Percentiles rank a stretch among this genome's conserved stretches.
phyloP scores from a whole-genome alignment of 1,139 yeast genomes.

The Taphrina deformans region DNA sequence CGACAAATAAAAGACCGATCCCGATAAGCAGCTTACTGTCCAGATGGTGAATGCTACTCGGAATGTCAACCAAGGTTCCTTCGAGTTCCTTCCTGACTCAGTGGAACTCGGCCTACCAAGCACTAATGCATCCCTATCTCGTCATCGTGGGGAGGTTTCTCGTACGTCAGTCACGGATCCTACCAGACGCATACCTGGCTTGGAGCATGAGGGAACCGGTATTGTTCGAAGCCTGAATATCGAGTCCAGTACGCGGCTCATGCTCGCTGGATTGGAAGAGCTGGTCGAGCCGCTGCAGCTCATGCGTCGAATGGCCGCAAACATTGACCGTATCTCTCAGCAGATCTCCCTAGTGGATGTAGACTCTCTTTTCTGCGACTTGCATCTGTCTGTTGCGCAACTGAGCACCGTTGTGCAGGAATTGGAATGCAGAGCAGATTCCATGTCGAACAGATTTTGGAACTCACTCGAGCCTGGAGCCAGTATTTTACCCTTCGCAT shows the following conservation, averaged over 20 bases:
- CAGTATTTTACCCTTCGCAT: neutral
- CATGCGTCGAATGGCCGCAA: neutral
- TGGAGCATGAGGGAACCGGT: neutral
- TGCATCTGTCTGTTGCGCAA: neutral
- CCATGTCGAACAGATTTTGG: neutral
- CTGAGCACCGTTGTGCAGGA: neutral
- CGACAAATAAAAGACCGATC: too few relatives aligned
- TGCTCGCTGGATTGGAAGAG: neutral
- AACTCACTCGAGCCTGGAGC: neutral
- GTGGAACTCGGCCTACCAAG: too few relatives aligned
- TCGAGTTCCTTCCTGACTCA: too few relatives aligned
- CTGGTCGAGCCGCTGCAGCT: neutral
- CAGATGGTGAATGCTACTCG: neutral
- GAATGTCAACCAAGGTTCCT: too few relatives aligned
- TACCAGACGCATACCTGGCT: neutral
- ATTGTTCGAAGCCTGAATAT: neutral
- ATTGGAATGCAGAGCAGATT: neutral
- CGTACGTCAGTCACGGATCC: neutral
- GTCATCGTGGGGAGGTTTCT: neutral
- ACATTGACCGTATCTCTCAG: neutral
- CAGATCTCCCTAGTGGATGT: neutral
- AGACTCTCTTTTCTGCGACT: neutral
- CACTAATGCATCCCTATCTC: too few relatives aligned
- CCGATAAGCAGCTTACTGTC: too few relatives aligned
- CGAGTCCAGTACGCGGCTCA: constrained; percentile 7